phyloP scores from a whole-genome alignment of 139 green algal genomes.

The Chlamydomonas eustigma region DNA sequence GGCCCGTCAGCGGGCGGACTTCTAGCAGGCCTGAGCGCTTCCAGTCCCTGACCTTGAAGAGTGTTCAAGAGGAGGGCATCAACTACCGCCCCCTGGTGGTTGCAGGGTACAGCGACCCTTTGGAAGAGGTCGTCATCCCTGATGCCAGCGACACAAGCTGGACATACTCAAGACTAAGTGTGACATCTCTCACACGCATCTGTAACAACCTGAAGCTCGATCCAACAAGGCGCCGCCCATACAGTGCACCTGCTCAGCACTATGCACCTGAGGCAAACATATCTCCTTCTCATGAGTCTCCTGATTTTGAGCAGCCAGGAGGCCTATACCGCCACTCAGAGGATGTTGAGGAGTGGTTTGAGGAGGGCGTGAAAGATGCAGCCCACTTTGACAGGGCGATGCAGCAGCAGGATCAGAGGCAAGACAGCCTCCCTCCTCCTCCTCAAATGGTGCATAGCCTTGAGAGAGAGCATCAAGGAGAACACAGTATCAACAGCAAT shows the following conservation, averaged over 20 bases:
- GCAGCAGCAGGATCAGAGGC: too few relatives aligned
- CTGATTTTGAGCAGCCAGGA: too few relatives aligned
- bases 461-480: too few relatives aligned
- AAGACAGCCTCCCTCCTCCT: not conserved
- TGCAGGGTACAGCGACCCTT: slow-evolving; percentile 1
- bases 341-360: too few relatives aligned
- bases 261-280: too few relatives aligned
- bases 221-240: not conserved
- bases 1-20: not conserved
- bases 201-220: not conserved
- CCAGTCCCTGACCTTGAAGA: not conserved
- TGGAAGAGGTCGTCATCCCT: not conserved
- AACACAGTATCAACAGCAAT: not conserved
- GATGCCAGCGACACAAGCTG: not conserved
- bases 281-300: too few relatives aligned
- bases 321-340: too few relatives aligned
- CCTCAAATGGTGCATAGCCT: not conserved
- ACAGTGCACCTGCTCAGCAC: not conserved
- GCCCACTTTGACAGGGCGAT: not conserved
- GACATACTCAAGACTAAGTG: not conserved
- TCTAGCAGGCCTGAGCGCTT: not conserved
- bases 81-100: not conserved
- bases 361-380: not conserved
- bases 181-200: not conserved
- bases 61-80: not conserved